Conservation (phyloP, 2,329 filamentous ascomycete genomes). For the Penicillium sclerotiorum region DNA sequence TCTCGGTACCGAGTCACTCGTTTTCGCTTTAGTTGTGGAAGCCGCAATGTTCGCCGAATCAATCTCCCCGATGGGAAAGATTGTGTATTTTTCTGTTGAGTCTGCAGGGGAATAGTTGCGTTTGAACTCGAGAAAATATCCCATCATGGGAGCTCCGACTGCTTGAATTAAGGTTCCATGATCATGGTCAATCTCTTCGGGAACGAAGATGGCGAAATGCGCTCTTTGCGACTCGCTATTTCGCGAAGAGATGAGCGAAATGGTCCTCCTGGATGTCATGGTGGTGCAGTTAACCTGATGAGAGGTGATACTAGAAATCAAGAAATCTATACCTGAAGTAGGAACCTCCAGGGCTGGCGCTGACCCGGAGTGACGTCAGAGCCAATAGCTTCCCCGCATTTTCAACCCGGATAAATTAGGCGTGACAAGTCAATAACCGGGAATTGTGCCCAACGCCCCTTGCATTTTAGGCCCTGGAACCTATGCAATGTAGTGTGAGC, state of each 20-base stretch:
- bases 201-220: constrained; percentile 36
- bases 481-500: too few relatives aligned
- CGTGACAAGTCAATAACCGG: too few relatives aligned
- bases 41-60: constrained; percentile 26
- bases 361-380: constrained; percentile 4
- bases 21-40: constrained; percentile 1
- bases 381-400: not conserved
- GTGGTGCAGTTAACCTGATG: not conserved
- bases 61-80: constrained; percentile 25
- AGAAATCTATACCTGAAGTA: not conserved
- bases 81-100: constrained; percentile 13
- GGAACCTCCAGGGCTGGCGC: too few relatives aligned
- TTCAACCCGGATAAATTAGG: not conserved
- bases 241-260: constrained; percentile 30
- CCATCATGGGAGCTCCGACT: constrained; percentile 35
- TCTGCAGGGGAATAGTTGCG: constrained; percentile 25
- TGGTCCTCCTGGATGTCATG: constrained; percentile 25
- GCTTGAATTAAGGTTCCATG: constrained; percentile 35
- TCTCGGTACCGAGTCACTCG: constrained; percentile 23
- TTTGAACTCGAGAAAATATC: constrained; percentile 35
- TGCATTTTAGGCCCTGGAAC: too few relatives aligned
- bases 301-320: not conserved
- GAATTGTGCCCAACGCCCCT: too few relatives aligned
- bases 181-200: constrained; percentile 16
- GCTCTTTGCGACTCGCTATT: constrained; percentile 26